Conservation (phyloP, 192 early-diverging fungal species). For the Fimicolochytrium jonesii region DNA sequence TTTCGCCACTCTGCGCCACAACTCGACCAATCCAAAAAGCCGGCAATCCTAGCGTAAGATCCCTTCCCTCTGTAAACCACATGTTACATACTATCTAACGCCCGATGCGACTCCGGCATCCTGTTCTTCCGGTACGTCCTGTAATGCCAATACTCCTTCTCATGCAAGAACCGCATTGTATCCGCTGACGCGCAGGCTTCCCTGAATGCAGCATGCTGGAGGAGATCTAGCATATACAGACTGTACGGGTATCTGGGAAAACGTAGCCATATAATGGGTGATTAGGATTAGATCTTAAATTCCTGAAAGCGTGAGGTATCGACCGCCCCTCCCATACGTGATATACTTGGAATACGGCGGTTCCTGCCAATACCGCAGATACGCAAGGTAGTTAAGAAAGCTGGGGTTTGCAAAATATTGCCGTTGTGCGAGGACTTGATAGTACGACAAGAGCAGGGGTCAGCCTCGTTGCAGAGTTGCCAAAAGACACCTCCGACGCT, state of each 20-base stretch:
- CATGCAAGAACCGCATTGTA: slow-evolving; percentile 68
- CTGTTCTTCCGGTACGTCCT: slow-evolving; percentile 20
- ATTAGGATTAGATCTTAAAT: neutral
- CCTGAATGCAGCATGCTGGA: slow-evolving; percentile 81
- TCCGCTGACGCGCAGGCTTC: slow-evolving; percentile 68
- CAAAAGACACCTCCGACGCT: too few species aligned
- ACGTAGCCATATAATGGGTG: neutral
- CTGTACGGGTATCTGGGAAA: slow-evolving; percentile 84
- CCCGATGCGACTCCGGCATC: slow-evolving; percentile 4
- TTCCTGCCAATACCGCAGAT: slow-evolving; percentile 84
- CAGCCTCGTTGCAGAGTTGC: too few species aligned
- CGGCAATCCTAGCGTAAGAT: too few species aligned
- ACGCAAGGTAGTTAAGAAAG: slow-evolving; percentile 87
- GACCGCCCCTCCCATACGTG: slow-evolving; percentile 45
- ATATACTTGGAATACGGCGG: slow-evolving; percentile 90
- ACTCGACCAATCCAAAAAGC: too few species aligned
- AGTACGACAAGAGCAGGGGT: neutral
- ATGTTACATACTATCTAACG: too few species aligned
- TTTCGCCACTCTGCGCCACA: too few species aligned
- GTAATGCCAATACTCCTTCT: slow-evolving; percentile 77
- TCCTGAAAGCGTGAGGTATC: neutral
- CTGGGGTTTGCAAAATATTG: slow-evolving; percentile 76
- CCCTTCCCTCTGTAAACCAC: too few species aligned
- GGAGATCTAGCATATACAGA: slow-evolving; percentile 76
- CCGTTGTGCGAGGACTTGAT: slow-evolving; percentile 74